phyloP scores from a whole-genome alignment of 2,329 filamentous ascomycete species.

The Fusarium chaquense region DNA sequence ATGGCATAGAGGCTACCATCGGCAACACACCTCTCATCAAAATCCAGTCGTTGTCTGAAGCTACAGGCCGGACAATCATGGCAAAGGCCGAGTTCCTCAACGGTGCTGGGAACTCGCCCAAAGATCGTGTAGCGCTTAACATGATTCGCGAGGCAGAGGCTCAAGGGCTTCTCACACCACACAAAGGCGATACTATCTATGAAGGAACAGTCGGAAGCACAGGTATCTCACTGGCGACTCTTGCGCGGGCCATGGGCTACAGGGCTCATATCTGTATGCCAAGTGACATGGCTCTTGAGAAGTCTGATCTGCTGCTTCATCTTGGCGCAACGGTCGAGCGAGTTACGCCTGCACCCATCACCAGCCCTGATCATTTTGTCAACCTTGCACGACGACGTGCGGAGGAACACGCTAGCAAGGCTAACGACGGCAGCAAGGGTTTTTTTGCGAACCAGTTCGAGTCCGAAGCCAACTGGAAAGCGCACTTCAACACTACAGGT shows the following conservation, averaged over 20 bases:
- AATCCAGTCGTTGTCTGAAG: constrained; percentile 86
- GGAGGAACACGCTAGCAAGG: constrained; percentile 73
- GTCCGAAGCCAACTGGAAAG: constrained; percentile 86
- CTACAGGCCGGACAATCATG: constrained; percentile 88
- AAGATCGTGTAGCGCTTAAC: constrained; percentile 91
- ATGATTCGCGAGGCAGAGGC: constrained; percentile 89
- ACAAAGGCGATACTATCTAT: constrained; percentile 93
- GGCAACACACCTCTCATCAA: constrained; percentile 91
- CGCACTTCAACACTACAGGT: constrained; percentile 85
- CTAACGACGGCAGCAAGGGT: constrained; percentile 73
- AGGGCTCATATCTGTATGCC: constrained; percentile 98
- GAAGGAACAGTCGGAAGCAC: constrained; percentile 98
- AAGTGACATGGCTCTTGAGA: constrained; percentile 88
- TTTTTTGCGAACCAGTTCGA: constrained; percentile 99
- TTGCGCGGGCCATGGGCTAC: constrained; percentile 90
- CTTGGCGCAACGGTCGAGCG: constrained; percentile 94
- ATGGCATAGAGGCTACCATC: constrained; percentile 91
- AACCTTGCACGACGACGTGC: constrained; percentile 87
- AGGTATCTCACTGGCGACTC: constrained; percentile 90
- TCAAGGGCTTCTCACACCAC: constrained; percentile 78
- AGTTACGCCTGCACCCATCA: constrained; percentile 90
- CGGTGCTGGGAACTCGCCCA: constrained; percentile 91
- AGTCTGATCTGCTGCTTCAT: constrained; percentile 87
- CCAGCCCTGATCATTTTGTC: constrained; percentile 94
- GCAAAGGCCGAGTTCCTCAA: constrained; percentile 98